Evolutionary conservation across 73 alveolate species (phyloP), one percentile per base, ranked within the genome.

Genomic region (Tetrahymena elliotti): DNA sequence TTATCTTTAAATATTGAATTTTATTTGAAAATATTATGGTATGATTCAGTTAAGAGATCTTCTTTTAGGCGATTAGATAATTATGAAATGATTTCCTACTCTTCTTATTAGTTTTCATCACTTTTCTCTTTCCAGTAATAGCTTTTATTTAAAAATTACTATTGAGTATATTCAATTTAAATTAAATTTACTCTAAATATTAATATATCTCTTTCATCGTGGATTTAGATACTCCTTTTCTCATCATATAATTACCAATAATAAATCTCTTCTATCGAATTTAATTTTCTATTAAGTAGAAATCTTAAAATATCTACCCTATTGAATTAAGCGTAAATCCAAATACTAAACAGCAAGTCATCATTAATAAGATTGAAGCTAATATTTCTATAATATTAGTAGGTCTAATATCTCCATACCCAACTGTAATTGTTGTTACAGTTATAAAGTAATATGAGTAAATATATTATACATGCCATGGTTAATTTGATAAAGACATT

Each of bases 381-480:
- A 88, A 39, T 31, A 92, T 38, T 68, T 94, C 96, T 11, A 84
- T 88, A 7, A 84, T 47, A 94, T 53, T 84, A 31, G 83, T 54
- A 52, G 95, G 96, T 0, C 40, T 84, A 3, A 88, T 33, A 94
- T 94, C 96, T 0, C 96, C 96, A 88, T 84, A 94, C 9, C 96
- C 96, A 34, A 94, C 96, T 6, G 96, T 94, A 53, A 94, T 84
- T 33, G 38, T 94, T 3, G 95, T 94, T 1, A 94, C 96, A 88
- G 95, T 68, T 18, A 94, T 94, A 88, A 47, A 94, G 84, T 94
- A 94, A 18, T 84, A 88, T 8, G 96, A 94, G 38, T 94, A 84
- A 7, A 84, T 83, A 92, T 37, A 94, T 92, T 88, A 22, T 41
- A 88, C 93, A 22, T 53, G 36, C 88, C 88, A 68, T 22, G 88